Evolutionary conservation across 805 yeast genomes (phyloP).

Genomic region (Saturnispora bothae): DNA sequence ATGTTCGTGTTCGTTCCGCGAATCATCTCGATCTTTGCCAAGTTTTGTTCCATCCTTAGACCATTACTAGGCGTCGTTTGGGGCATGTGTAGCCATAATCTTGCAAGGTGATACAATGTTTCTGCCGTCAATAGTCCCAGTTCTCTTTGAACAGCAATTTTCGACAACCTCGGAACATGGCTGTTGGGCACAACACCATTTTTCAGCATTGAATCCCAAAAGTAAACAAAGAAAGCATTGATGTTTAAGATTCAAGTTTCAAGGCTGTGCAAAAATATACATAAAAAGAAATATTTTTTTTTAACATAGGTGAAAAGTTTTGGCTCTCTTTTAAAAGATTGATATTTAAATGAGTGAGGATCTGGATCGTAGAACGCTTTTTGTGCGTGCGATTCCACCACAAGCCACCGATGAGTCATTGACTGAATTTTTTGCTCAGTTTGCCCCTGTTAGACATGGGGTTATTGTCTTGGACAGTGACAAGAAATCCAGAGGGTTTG

Average conservation of each 20-base stretch:
- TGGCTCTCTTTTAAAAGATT: no score
- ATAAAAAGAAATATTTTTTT: no score
- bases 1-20: no score
- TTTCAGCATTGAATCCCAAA: conserved; percentile 6
- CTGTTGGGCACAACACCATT: conserved; percentile 26
- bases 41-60: no score
- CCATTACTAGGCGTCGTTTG: no score
- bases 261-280: conserved; percentile 5
- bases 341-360: conserved; percentile 16
- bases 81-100: background rate
- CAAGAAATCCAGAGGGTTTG: conserved; percentile 82
- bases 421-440: conserved; percentile 76
- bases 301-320: no score
- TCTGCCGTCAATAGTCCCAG: background rate
- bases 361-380: conserved; percentile 55
- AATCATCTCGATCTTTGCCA: no score
- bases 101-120: background rate
- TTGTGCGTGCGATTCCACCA: conserved; percentile 76
- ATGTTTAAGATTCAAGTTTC: no score
- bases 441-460: conserved; percentile 93
- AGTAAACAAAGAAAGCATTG: conserved; percentile 2
- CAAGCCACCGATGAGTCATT: conserved; percentile 75
- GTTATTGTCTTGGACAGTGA: conserved; percentile 74
- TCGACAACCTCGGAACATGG: conserved; percentile 11
- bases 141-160: background rate